Base-by-base conservation (phyloP, 768 basidiomycete species). In the Tylopilus sp. region DNA sequence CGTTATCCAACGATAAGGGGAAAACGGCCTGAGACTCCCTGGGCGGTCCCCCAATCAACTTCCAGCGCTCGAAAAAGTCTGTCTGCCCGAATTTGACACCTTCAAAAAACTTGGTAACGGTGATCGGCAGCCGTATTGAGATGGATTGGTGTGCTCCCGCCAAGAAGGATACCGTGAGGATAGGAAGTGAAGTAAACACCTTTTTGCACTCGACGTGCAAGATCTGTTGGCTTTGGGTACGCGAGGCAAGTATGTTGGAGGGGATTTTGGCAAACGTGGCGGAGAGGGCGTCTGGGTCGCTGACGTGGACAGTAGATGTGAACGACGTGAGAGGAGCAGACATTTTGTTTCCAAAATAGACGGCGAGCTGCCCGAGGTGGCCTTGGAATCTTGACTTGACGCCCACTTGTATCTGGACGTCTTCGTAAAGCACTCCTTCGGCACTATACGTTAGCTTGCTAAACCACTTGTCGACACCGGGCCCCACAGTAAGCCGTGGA, bases 1-100 rank as follows among this genome's bases (percentile, higher is more conserved):
- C 66, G 16, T 73, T 73, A 40, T 81, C 83, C 22, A 97, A 73
- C 29, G 73, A 67, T 53, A 98, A 85, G 0, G 92, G 86, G 71
- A 97, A 97, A 50, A 99, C 78, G 43, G 72, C 69, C 68, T 99
- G 97, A 25, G 89, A 83, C 74, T 99, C 97, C 45, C 95, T 82
- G 26, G 97, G 97, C 13, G 92, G 78, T 1, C 97, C 97, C 8
- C 97, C 97, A 47, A 98, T 98, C 61, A 97, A 73, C 70, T 93
- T 95, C 97, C 97, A 99, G 47, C 97, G 78, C 70, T 98, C 95
- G 72, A 98, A 99, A 79, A 98, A 99, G 60, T 97, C 91, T 1
- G 81, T 73, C 55, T 81, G 77, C 12, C 82, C 84, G 30, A 99
- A 81, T 63, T 85, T 87, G 58, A 98, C 95, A 24, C 91, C 89